These are phyloP conservation scores for Mrakia frigida DNA, from an alignment of 768 basidiomycete species.

Conservation along the genomic window DNA sequence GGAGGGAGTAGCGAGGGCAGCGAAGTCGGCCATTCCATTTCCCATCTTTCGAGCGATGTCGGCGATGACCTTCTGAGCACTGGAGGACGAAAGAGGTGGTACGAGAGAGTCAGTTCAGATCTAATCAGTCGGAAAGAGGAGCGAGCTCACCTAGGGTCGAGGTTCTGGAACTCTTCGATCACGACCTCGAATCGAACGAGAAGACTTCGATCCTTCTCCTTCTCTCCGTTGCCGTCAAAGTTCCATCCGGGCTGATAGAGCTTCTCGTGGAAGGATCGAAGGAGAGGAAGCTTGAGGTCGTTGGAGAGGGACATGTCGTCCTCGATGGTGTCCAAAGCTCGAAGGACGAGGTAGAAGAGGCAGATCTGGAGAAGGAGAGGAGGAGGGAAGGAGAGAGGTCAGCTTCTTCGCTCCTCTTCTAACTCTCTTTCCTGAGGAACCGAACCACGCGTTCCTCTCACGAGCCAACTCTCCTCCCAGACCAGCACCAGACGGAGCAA, in stretches of 20 bases:
- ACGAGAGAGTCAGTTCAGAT: background rate
- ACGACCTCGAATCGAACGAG: slow-evolving; percentile 77
- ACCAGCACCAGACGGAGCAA: too few species aligned
- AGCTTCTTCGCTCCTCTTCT: background rate
- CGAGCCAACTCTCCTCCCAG: background rate
- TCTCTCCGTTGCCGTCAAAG: slow-evolving; percentile 71
- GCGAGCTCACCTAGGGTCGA: slow-evolving; percentile 57
- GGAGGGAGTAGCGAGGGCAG: slow-evolving; percentile 70
- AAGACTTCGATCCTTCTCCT: slow-evolving; percentile 81
- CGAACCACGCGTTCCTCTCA: too few species aligned
- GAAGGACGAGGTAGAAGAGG: slow-evolving; percentile 87
- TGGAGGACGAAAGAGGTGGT: slow-evolving; percentile 28
- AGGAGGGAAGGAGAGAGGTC: background rate
- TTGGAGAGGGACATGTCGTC: slow-evolving; percentile 96
- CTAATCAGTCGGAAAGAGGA: background rate
- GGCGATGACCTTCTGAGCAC: slow-evolving; percentile 70
- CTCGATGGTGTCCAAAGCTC: slow-evolving; percentile 94
- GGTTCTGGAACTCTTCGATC: slow-evolving; percentile 68
- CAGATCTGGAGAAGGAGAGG: slow-evolving; percentile 64
- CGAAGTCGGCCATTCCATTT: slow-evolving; percentile 90
- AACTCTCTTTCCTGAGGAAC: background rate
- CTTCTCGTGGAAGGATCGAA: slow-evolving; percentile 74
- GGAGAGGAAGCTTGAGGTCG: slow-evolving; percentile 73
- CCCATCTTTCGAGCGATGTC: slow-evolving; percentile 84
- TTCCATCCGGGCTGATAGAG: slow-evolving; percentile 79